These are phyloP conservation scores for Urtica urens DNA, from an alignment of 306 rosid species.

Conservation along the genomic window DNA sequence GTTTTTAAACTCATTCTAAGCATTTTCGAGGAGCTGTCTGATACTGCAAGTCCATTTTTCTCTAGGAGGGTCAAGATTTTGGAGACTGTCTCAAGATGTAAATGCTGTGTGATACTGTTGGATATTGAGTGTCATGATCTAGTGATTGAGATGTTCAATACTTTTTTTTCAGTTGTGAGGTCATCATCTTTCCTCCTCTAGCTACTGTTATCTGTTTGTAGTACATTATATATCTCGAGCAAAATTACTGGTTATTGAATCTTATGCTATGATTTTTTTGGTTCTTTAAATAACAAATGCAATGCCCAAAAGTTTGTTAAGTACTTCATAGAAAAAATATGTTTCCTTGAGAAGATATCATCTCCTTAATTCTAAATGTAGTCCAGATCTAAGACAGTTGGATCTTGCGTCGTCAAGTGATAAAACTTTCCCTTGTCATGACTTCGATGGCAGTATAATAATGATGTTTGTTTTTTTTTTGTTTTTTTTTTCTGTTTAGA, in stretches of 20 bases:
- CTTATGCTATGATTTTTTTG: too few species aligned
- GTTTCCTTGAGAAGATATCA: too few species aligned
- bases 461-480: constrained; percentile 12
- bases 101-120: constrained; percentile 76
- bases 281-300: too few species aligned
- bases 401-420: too few species aligned
- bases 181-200: constrained; percentile 17
- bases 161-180: constrained; percentile 78
- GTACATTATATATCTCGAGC: too few species aligned
- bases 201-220: constrained; percentile 6
- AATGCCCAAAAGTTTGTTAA: too few species aligned
- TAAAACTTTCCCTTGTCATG: too few species aligned
- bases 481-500: constrained; percentile 27
- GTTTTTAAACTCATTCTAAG: constrained; percentile 55
- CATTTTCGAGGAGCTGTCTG: constrained; percentile 62
- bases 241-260: too few species aligned
- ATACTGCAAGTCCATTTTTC: constrained; percentile 48
- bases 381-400: too few species aligned
- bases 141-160: constrained; percentile 59
- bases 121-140: constrained; percentile 62
- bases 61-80: constrained; percentile 68
- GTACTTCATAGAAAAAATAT: too few species aligned
- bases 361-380: too few species aligned
- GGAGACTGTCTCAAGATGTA: constrained; percentile 62
- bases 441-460: constrained; percentile 10